Percentiles rank a stretch among this genome's conserved stretches.
Conservation (phyloP, 2,329 filamentous ascomycete species). For the Tolypocladium cylindrosporum region DNA sequence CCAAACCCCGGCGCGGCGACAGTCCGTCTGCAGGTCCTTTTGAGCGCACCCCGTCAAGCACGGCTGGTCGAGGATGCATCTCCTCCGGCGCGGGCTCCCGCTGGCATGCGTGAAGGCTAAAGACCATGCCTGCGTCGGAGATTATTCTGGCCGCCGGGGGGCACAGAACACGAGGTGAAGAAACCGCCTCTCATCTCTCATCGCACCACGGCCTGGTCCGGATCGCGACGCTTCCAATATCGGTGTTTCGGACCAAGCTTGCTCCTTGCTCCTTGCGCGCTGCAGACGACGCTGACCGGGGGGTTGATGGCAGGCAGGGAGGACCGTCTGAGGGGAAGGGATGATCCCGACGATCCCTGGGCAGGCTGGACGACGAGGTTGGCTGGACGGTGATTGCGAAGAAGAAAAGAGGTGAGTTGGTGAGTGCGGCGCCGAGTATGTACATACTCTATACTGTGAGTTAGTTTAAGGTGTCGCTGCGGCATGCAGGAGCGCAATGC, state of each 20-base stretch:
- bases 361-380: not conserved
- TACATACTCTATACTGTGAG: too few relatives aligned
- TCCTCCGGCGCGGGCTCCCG: too few relatives aligned
- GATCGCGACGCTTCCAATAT: not conserved
- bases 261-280: not conserved
- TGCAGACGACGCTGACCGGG: not conserved
- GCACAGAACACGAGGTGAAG: not conserved
- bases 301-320: not conserved
- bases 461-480: too few relatives aligned
- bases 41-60: too few relatives aligned
- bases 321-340: not conserved
- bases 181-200: not conserved
- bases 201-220: not conserved
- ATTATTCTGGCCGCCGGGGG: not conserved
- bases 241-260: not conserved
- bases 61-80: too few relatives aligned
- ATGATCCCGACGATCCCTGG: too few relatives aligned
- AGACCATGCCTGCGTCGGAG: not conserved
- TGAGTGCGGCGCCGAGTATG: too few relatives aligned
- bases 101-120: not conserved
- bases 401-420: not conserved
- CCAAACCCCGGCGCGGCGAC: too few relatives aligned
- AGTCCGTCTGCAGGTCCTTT: too few relatives aligned
- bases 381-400: not conserved
- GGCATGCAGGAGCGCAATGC: not conserved